phyloP scores from a whole-genome alignment of 23 red algal species.

The Chondrus crispus region DNA sequence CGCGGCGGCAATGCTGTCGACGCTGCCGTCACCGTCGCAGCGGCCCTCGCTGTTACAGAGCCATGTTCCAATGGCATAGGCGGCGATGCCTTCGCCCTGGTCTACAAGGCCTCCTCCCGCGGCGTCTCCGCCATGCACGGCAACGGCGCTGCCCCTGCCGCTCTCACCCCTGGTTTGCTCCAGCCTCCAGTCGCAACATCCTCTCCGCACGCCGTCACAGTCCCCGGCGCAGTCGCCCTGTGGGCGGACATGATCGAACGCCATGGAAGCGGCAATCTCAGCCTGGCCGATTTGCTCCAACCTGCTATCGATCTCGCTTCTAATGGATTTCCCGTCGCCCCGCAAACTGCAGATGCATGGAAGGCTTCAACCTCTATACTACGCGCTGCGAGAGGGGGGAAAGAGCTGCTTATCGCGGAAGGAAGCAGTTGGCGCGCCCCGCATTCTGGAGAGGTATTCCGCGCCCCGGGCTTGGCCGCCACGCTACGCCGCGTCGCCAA shows the following conservation, averaged over 20 bases:
- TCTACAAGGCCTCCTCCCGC: conserved; percentile 24
- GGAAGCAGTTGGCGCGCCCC: conserved; percentile 48
- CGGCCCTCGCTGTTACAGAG: conserved; percentile 87
- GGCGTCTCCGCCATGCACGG: conserved; percentile 70
- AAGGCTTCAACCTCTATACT: conserved; percentile 1
- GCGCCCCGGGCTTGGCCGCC: conserved; percentile 47
- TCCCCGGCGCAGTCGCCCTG: conserved; percentile 79
- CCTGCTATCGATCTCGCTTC: conserved; percentile 69
- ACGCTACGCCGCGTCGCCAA: conserved; percentile 58
- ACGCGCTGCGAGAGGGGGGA: neutral
- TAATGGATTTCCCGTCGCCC: conserved; percentile 52
- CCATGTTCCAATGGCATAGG: conserved; percentile 93
- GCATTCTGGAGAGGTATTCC: conserved; percentile 66
- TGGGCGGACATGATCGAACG: conserved; percentile 67
- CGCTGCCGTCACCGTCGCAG: conserved; percentile 87
- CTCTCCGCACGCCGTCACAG: conserved; percentile 74
- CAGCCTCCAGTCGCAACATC: neutral
- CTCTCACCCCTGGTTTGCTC: neutral
- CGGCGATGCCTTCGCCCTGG: conserved; percentile 81
- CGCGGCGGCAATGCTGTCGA: conserved; percentile 81
- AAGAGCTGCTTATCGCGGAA: conserved; percentile 21
- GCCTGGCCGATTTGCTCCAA: conserved; percentile 44
- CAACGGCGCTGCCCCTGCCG: conserved; percentile 50
- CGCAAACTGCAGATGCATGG: conserved; percentile 71
- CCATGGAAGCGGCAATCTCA: conserved; percentile 25